phyloP scores from a whole-genome alignment of 331 rosid genomes.

The Phaseolus coccineus region DNA sequence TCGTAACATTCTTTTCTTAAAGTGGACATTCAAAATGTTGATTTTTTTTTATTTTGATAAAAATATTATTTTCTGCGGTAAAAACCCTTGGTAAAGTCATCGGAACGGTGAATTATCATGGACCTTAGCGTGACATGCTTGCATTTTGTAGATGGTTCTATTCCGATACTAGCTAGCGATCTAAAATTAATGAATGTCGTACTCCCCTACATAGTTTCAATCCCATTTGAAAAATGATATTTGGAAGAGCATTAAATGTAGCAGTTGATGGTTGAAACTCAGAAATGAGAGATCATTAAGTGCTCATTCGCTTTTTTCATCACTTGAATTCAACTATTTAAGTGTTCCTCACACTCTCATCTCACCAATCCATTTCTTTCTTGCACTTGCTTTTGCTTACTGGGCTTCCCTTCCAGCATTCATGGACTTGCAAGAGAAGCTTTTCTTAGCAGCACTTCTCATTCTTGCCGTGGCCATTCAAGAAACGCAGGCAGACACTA shows the following conservation, averaged over 20 bases:
- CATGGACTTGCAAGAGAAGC: conserved; percentile 63
- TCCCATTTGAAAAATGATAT: conserved; percentile 24
- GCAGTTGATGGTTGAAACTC: conserved; percentile 67
- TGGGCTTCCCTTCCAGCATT: conserved; percentile 21
- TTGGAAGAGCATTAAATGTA: conserved; percentile 54
- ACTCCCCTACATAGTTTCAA: background rate
- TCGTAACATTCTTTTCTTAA: background rate
- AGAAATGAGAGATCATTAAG: conserved; percentile 27
- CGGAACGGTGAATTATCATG: background rate
- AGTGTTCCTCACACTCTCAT: conserved; percentile 44
- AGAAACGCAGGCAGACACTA: conserved; percentile 61
- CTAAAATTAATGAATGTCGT: conserved; percentile 47
- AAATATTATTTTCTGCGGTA: background rate
- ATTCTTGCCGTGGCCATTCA: conserved; percentile 55
- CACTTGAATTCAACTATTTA: conserved; percentile 38
- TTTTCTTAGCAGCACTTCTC: conserved; percentile 51
- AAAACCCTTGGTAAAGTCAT: background rate
- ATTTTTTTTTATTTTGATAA: background rate
- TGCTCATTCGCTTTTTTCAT: conserved; percentile 18
- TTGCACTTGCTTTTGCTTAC: conserved; percentile 12
- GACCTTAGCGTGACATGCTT: background rate
- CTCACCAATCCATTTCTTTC: conserved; percentile 43
- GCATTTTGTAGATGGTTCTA: background rate
- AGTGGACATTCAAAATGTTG: background rate
- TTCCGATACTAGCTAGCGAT: background rate